Base-by-base conservation (phyloP, 345 rosid species). In the Aquilaria sinensis region DNA sequence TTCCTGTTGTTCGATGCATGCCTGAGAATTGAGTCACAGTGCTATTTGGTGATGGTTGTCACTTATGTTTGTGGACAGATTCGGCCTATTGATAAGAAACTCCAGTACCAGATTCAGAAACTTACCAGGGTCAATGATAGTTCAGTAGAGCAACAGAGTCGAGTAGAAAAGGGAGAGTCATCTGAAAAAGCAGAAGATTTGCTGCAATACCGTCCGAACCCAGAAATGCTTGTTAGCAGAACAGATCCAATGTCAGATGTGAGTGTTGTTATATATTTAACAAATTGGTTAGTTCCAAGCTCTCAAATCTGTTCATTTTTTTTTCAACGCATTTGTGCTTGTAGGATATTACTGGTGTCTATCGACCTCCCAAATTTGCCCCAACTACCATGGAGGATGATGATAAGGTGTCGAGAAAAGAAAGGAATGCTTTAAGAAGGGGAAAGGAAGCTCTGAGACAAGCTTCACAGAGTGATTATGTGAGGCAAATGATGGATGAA, bases 91-190 rank as follows among this genome's bases (percentile, higher is more conserved):
- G 99, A 90, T 78, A 90, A 88, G 58, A 94, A 86, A 52, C 87
- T 88, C 58, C 92, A 94, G 16, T 94, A 94, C 79, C 96, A 90
- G 78, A 78, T 90, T 58, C 86, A 88, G 76, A 94, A 90, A 81
- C 88, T 94, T 60, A 81, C 82, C 1, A 82, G 73, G 62, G 78
- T 70, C 23, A 51, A 69, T 61, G 79, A 54, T 13, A 74, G 66
- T 62, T 68, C 74, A 30, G 16, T 59, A 14, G 84, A 68, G 48
- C 68, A 70, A 74, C 62, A 59, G 56, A 66, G 51, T 51, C 53
- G 67, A 45, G 72, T 75, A 53, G 85, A 64, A 66, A 80, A 68
- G 37, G 73, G 43, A 37, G 43, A 75, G 58, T 56, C 74, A 2
- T 74, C 63, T 60, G 74, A 61, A 57, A 57, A 41, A 71, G 69